Conservation (phyloP, 305 asterid genomes). For the Solanum hybrid region DNA sequence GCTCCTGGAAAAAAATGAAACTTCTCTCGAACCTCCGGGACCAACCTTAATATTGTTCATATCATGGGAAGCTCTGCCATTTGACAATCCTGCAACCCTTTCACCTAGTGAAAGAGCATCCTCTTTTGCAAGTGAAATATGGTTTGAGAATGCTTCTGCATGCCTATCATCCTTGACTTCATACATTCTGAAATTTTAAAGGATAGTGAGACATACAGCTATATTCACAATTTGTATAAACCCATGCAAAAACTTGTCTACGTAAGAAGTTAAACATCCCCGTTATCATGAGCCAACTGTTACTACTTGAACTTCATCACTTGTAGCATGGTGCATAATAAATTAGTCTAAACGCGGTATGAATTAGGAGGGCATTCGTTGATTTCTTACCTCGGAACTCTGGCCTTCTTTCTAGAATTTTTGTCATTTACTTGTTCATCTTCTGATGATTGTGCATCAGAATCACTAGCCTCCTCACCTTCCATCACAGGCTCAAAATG, state of each 20-base stretch:
- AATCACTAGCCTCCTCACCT: constrained; percentile 49
- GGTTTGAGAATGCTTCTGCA: constrained; percentile 74
- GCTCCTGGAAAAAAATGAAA: constrained; percentile 65
- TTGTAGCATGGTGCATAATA: background rate
- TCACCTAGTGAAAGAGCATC: constrained; percentile 76
- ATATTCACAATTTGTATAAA: background rate
- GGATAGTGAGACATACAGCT: background rate
- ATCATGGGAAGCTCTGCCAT: constrained; percentile 7
- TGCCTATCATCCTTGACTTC: constrained; percentile 86
- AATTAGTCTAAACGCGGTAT: background rate
- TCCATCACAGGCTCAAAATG: constrained; percentile 64
- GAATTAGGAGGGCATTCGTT: background rate
- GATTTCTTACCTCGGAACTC: constrained; percentile 49
- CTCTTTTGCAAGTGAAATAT: constrained; percentile 56
- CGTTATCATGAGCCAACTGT: background rate
- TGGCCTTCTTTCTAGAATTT: constrained; percentile 31
- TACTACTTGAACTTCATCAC: background rate
- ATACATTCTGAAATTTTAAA: constrained; percentile 45
- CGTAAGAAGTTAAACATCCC: background rate
- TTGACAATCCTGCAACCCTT: constrained; percentile 44
- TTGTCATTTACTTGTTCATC: constrained; percentile 48
- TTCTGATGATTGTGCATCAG: constrained; percentile 49
- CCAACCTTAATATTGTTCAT: constrained; percentile 57
- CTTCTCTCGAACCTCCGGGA: constrained; percentile 77
- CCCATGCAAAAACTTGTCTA: background rate